A percentile compares a stretch with the other conserved stretches of the same genome.
Evolutionary conservation across 139 green algal species (phyloP).

Genomic region (Ettlia oleoabundans): DNA sequence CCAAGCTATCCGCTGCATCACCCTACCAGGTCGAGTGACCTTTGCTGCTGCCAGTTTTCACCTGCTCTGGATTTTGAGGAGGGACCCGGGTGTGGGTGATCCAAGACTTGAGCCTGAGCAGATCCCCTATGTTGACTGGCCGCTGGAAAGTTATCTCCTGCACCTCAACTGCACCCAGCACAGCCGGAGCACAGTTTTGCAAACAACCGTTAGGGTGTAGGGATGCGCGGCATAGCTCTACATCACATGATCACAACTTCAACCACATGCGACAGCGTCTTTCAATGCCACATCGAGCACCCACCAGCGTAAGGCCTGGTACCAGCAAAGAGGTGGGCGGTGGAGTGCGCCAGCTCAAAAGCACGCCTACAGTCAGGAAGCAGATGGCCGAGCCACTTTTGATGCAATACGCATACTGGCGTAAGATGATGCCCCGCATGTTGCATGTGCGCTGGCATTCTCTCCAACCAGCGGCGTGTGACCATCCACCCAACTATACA

Average conservation of each 20-base stretch:
- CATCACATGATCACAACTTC: no score
- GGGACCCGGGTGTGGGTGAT: slow-evolving; percentile 56
- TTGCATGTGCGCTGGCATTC: no score
- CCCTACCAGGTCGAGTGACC: no score
- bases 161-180: slow-evolving; percentile 37
- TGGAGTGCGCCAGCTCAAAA: slow-evolving; percentile 87
- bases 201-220: not conserved
- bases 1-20: no score
- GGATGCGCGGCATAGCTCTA: no score
- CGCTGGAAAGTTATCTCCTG: slow-evolving; percentile 63
- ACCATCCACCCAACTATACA: no score
- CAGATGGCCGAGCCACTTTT: no score
- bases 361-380: slow-evolving; percentile 54
- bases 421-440: no score
- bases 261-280: not conserved
- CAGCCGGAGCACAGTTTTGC: not conserved
- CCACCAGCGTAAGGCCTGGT: slow-evolving; percentile 46
- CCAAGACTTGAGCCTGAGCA: slow-evolving; percentile 69
- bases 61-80: not conserved
- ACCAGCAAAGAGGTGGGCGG: slow-evolving; percentile 81
- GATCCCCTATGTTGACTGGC: slow-evolving; percentile 84
- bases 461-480: no score
- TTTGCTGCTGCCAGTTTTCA: not conserved
- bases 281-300: no score
- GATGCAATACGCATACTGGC: no score